Evolutionary conservation across 768 basidiomycete genomes (phyloP), one percentile per base, ranked within the genome.

Genomic region (Lactarius deliciosus): DNA sequence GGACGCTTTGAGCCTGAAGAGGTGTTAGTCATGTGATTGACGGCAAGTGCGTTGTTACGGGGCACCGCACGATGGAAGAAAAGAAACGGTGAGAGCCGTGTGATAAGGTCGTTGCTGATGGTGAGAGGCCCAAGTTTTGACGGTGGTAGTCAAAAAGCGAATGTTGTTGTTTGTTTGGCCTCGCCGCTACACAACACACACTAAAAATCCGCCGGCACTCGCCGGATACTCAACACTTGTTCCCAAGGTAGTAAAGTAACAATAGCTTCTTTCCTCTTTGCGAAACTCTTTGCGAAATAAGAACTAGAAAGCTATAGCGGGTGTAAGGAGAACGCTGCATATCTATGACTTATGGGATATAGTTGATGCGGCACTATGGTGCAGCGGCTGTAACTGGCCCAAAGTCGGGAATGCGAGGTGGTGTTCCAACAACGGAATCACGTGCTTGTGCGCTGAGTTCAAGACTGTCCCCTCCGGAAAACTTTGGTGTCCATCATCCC

Each of bases 381-480:
- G 72, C 70, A 91, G 85, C 79, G 90, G 91, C 83, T 92, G 90
- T 92, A 84, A 76, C 72, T n/a, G 91, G 90, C 88, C 88, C 84
- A 79, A 81, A 89, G 73, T 81, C 81, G 85, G 91, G 91, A 87
- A 91, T 92, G 89, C 80, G 86, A 80, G 82, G 84, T 82, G 84
- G 82, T 77, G 77, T 78, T 69, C 69, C 68, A 28, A 79, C 89
- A 84, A 85, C 89, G 84, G 76, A 69, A 54, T 76, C 72, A 77
- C 77, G 79, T 84, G 81, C 79, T 76, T 83, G 91, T 85, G 91
- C 91, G 90, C 91, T 90, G 87, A 66, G 88, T 91, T 92, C 91
- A 89, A 92, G 89, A 83, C 89, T 83, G 86, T 86, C 88, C 88
- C 89, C 91, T 91, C 90, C 89, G 86, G 91, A 92, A 91, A 92